Conservation (phyloP, 805 yeast species). For the Yueomyces sp. region DNA sequence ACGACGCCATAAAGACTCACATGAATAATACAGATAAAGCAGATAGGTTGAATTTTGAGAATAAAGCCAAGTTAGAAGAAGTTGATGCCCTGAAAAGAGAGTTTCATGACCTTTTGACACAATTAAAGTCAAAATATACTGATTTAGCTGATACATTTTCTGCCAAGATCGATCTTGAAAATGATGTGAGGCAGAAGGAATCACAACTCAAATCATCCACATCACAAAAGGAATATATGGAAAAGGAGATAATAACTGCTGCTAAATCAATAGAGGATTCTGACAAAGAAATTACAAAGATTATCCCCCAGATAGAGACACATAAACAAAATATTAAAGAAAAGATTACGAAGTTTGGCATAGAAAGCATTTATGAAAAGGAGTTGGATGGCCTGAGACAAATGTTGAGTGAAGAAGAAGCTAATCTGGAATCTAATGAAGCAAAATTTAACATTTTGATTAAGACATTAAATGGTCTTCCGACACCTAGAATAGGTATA, state of each 20-base stretch:
- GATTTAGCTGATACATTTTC: slow-evolving; percentile 10
- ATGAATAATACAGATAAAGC: slow-evolving; percentile 15
- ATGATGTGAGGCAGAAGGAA: slow-evolving; percentile 31
- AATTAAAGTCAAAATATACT: slow-evolving; percentile 5
- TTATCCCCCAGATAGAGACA: slow-evolving; percentile 4
- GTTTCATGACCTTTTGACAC: slow-evolving; percentile 16
- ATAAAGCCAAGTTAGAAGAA: slow-evolving; percentile 12
- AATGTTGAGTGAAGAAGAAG: too few relatives aligned
- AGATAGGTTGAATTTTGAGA: slow-evolving; percentile 20
- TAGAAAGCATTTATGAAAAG: too few relatives aligned
- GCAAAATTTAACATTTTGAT: not conserved
- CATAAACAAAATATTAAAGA: not conserved
- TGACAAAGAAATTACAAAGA: slow-evolving; percentile 16
- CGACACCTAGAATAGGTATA: slow-evolving; percentile 14
- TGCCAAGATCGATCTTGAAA: slow-evolving; percentile 31
- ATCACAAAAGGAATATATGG: slow-evolving; percentile 55
- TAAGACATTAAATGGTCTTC: slow-evolving; percentile 10
- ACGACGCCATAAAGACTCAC: slow-evolving; percentile 20
- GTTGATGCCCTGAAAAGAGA: slow-evolving; percentile 19
- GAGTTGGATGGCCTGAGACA: too few relatives aligned
- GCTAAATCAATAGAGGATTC: slow-evolving; percentile 35
- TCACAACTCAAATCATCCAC: slow-evolving; percentile 32
- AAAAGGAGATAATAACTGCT: slow-evolving; percentile 43
- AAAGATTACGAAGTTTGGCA: not conserved
- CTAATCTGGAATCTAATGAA: too few relatives aligned